These are phyloP conservation scores for Suillus ampliporus DNA, from an alignment of 768 basidiomycete species.

Conservation along the genomic window DNA sequence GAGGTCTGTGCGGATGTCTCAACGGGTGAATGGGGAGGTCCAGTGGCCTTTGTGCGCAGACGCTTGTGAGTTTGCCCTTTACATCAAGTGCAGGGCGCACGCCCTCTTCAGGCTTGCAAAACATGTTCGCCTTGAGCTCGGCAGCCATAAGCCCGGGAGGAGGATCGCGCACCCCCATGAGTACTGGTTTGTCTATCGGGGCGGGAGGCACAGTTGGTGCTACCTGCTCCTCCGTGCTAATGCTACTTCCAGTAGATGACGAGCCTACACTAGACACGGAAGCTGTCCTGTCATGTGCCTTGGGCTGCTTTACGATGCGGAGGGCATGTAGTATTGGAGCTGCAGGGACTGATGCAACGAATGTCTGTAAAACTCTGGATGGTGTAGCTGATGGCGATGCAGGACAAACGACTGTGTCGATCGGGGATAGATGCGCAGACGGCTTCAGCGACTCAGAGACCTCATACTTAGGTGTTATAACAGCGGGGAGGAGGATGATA, in stretches of 20 bases:
- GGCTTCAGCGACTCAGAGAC: neutral
- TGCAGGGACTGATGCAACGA: constrained; percentile 21
- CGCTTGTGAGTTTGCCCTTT: constrained; percentile 17
- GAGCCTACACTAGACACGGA: constrained; percentile 22
- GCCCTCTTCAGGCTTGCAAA: constrained; percentile 8
- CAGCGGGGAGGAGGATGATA: neutral
- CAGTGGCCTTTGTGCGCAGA: constrained; percentile 7
- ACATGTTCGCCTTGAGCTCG: neutral
- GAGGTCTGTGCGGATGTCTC: neutral
- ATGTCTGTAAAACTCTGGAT: constrained; percentile 6
- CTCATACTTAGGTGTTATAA: neutral
- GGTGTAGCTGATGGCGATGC: neutral
- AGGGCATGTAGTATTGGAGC: constrained; percentile 32
- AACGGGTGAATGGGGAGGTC: neutral
- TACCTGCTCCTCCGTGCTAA: constrained; percentile 1
- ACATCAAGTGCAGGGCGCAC: constrained; percentile 9
- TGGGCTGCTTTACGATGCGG: constrained; percentile 35
- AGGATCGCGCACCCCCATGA: constrained; percentile 35
- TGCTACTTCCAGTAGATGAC: constrained; percentile 13
- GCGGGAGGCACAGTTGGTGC: neutral
- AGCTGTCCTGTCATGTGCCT: constrained; percentile 23
- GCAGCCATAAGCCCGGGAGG: constrained; percentile 22
- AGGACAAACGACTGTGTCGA: neutral
- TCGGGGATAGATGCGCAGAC: neutral
- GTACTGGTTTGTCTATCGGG: constrained; percentile 20